Percentiles rank a stretch among this genome's conserved stretches.
Evolutionary conservation across 768 basidiomycete species (phyloP).

Genomic region (Rickenella mellea): DNA sequence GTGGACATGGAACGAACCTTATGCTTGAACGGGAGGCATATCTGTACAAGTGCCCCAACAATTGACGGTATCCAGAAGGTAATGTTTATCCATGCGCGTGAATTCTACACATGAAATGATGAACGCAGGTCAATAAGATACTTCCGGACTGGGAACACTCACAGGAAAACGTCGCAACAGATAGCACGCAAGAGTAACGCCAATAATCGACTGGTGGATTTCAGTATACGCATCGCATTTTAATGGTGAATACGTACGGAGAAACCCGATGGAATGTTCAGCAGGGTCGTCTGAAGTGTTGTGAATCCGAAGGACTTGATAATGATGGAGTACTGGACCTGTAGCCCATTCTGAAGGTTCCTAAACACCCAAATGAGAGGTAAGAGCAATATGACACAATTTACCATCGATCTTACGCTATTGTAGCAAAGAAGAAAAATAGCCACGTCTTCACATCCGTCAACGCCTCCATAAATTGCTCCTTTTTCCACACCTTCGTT

Average conservation of each 20-base stretch:
- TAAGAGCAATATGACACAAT: too few species aligned
- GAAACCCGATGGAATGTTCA: conserved; percentile 11
- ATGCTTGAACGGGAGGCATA: conserved; percentile 11
- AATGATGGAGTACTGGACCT: conserved; percentile 12
- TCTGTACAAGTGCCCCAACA: conserved; percentile 12
- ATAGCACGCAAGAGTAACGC: conserved; percentile 7
- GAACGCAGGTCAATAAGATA: conserved; percentile 13
- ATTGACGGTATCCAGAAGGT: conserved; percentile 20
- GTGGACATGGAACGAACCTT: conserved; percentile 11
- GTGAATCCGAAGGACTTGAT: conserved; percentile 12
- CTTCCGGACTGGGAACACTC: conserved; percentile 13
- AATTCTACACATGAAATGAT: conserved; percentile 13
- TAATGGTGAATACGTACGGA: conserved; percentile 1
- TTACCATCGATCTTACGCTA: conserved; percentile 6
- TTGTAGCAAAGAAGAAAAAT: conserved; percentile 10
- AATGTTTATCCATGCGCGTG: conserved; percentile 14
- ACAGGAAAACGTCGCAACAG: conserved; percentile 5
- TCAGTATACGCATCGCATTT: not conserved
- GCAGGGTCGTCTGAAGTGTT: conserved; percentile 10
- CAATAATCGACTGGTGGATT: conserved; percentile 6
- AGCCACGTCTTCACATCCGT: conserved; percentile 11
- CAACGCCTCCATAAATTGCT: conserved; percentile 14
- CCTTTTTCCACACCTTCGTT: conserved; percentile 16
- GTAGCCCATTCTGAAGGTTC: conserved; percentile 13
- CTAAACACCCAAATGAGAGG: conserved; percentile 1